Evolutionary conservation across 768 basidiomycete species (phyloP), one percentile per base, ranked within the genome.

Genomic region (Hortiboletus campestris): DNA sequence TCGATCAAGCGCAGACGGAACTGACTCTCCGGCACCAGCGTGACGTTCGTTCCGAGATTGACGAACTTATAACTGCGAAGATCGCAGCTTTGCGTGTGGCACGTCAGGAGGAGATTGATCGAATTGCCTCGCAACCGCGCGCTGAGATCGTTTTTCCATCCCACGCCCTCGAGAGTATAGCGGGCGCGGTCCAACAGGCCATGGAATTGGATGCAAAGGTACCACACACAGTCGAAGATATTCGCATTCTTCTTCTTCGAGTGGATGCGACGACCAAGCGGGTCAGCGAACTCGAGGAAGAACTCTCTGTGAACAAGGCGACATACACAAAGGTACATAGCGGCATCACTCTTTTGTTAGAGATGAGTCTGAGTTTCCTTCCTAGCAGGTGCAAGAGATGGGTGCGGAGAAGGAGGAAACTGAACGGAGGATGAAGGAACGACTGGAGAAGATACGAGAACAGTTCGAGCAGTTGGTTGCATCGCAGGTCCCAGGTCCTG

Each of bases 1-100:
- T 73, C 9, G 70, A 71, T n/a, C 68, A 72, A 49, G 56, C 64
- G 8, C 67, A 63, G 10, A 60, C 72, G 6, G 66, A 67, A 32
- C 55, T 73, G 17, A 68, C 72, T n/a, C 57, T 73, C 29, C 57
- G 51, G 39, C 67, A 46, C 42, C 64, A 19, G 34, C 46, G 41
- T 29, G 57, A 72, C 19, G 50, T 63, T 13, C 47, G 45, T 29
- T 41, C 51, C 28, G 64, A 66, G 36, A 55, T 70, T 4, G 56
- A 67, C 22, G 52, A 64, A 16, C 45, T 51, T 17, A 36, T 73
- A 11, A 13, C 54, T 8, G 25, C 55, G 29, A 68, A 60, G 39
- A 51, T 73, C 5, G 42, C 53, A 19, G 41, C 31, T 20, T 35
- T 70, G 31, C 72, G 65, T 14, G 41, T 46, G 28, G 66, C 57